These are phyloP conservation scores for Saposhnikovia divaricata DNA, from an alignment of 129 eudicot species.

Conservation along the genomic window DNA sequence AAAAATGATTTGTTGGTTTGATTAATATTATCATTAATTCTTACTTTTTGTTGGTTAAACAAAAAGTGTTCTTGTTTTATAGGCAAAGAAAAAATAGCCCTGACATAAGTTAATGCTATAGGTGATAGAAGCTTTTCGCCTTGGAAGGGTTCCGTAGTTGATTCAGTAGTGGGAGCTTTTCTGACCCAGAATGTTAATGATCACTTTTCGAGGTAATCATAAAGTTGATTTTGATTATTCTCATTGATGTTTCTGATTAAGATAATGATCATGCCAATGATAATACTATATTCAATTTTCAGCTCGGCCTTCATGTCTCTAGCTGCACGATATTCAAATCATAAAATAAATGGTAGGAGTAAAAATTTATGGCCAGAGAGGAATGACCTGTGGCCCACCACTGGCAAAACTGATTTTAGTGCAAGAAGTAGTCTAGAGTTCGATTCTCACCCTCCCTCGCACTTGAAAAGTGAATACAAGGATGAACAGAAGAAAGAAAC, in stretches of 20 bases:
- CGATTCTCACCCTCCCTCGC: neutral
- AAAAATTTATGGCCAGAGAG: constrained; percentile 4
- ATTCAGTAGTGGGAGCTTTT: constrained; percentile 69
- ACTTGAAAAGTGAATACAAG: constrained; percentile 20
- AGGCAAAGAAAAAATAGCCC: neutral
- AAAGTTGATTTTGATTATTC: neutral
- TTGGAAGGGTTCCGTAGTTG: constrained; percentile 77
- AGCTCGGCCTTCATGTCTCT: constrained; percentile 64
- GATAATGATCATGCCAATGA: neutral
- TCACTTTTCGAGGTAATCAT: constrained; percentile 56
- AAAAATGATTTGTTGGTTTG: too few species aligned
- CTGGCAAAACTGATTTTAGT: neutral
- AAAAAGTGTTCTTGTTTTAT: neutral
- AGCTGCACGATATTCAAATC: constrained; percentile 40
- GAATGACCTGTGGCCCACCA: neutral
- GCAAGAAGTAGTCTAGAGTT: constrained; percentile 7
- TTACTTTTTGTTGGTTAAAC: too few species aligned
- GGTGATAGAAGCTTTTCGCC: constrained; percentile 57
- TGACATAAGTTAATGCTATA: constrained; percentile 9
- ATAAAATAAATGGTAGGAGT: constrained; percentile 1
- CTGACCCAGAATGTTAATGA: constrained; percentile 71
- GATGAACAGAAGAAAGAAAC: constrained; percentile 22
- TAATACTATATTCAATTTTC: constrained; percentile 9
- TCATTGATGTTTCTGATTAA: neutral
- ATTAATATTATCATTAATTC: neutral